Conservation (phyloP, 257 asterid genomes). For the Scutellaria barbata region DNA sequence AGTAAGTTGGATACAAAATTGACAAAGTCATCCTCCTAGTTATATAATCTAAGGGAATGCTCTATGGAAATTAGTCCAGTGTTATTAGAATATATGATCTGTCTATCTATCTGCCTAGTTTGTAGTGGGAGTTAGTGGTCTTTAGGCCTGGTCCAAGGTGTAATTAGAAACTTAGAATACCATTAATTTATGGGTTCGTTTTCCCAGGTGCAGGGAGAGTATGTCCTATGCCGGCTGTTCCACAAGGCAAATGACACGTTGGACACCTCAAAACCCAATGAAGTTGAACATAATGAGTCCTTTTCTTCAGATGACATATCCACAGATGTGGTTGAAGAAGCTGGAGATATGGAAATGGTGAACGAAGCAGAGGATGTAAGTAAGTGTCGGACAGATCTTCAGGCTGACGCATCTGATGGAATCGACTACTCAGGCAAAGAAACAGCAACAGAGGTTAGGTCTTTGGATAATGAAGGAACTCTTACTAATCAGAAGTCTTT, state of each 20-base stretch:
- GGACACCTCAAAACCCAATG: conserved; percentile 47
- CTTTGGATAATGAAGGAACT: no score
- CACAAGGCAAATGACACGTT: conserved; percentile 58
- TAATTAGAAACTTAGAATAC: conserved; percentile 21
- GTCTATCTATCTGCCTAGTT: no score
- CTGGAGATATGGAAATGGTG: conserved; percentile 38
- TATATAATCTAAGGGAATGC: no score
- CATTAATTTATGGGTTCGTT: background rate
- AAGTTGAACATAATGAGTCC: conserved; percentile 48
- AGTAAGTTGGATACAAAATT: no score
- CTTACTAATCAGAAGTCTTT: conserved; percentile 42
- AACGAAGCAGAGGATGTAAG: conserved; percentile 48
- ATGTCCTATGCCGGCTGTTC: conserved; percentile 76
- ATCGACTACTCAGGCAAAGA: conserved; percentile 48
- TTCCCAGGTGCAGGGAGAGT: conserved; percentile 56
- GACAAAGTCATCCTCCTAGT: no score
- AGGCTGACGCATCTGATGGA: conserved; percentile 46
- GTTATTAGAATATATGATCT: no score
- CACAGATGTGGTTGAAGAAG: conserved; percentile 53
- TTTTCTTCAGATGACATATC: conserved; percentile 60
- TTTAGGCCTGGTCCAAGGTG: background rate
- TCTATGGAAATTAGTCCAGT: no score
- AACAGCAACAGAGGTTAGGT: conserved; percentile 46
- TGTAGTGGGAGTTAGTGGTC: no score
- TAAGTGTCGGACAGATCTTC: conserved; percentile 42